Percentiles rank a stretch among this genome's conserved stretches.
phyloP scores from a whole-genome alignment of 208 protist species.

The Acanthamoeba culbertsoni region DNA sequence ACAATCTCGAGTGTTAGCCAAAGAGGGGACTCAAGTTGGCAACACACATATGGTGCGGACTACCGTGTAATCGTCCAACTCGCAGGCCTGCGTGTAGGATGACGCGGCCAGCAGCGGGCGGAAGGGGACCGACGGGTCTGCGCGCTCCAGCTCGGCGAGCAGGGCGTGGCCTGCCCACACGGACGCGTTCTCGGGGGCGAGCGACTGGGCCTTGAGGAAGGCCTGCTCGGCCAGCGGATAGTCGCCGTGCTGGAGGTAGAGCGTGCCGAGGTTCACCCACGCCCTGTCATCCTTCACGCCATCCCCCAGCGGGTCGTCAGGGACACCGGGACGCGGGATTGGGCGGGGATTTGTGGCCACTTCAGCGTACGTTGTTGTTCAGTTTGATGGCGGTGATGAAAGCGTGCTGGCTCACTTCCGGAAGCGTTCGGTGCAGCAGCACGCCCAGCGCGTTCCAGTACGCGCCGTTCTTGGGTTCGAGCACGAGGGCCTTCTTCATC shows the following conservation, averaged over 20 bases:
- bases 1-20: not conserved
- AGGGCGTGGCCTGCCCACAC: constrained; percentile 3
- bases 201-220: constrained; percentile 10
- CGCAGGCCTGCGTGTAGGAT: not conserved
- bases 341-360: not conserved
- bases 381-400: constrained; percentile 7
- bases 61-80: not conserved
- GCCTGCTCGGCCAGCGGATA: constrained; percentile 3
- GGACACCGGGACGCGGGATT: not conserved
- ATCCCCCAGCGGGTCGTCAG: not conserved
- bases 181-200: not conserved
- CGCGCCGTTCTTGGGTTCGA: not conserved
- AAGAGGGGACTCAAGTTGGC: not conserved
- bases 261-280: not conserved
- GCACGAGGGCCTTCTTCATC: not conserved
- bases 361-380: constrained; percentile 6
- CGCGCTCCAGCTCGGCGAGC: not conserved
- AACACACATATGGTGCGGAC: not conserved
- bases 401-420: not conserved
- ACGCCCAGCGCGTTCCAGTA: constrained; percentile 40
- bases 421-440: not conserved
- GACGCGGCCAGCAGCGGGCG: not conserved
- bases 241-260: constrained; percentile 22
- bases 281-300: not conserved
- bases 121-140: not conserved